phyloP scores from a whole-genome alignment of 257 asterid genomes.

The Avicennia marina region DNA sequence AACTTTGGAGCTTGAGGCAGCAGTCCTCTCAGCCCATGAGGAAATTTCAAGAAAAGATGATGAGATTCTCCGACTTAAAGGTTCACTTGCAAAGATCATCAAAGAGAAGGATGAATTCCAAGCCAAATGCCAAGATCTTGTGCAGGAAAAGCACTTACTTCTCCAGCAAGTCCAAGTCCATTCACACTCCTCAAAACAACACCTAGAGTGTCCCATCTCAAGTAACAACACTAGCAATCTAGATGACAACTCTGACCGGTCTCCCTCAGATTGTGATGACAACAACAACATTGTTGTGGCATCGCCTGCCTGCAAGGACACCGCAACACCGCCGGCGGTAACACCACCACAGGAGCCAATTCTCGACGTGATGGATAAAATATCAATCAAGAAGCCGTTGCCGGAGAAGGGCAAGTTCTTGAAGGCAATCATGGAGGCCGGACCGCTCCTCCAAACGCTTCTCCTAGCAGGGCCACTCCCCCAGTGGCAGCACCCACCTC shows the following conservation, averaged over 20 bases:
- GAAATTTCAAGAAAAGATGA: conserved; percentile 84
- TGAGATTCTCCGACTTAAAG: conserved; percentile 67
- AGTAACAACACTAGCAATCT: neutral
- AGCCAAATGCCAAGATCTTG: conserved; percentile 40
- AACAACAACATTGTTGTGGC: neutral
- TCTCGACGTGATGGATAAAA: neutral
- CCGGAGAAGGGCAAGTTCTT: conserved; percentile 84
- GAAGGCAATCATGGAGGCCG: conserved; percentile 89
- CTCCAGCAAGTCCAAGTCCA: conserved; percentile 11
- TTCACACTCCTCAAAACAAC: conserved; percentile 20
- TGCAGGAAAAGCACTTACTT: conserved; percentile 29
- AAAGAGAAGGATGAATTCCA: conserved; percentile 70
- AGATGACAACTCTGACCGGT: neutral
- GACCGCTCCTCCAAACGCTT: conserved; percentile 87
- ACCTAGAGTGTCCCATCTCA: neutral
- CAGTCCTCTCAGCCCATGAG: conserved; percentile 60
- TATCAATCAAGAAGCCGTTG: conserved; percentile 31
- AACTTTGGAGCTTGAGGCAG: conserved; percentile 68
- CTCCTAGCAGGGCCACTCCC: conserved; percentile 95
- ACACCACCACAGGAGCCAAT: neutral
- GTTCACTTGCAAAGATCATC: conserved; percentile 39
- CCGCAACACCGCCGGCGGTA: neutral
- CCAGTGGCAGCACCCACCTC: conserved; percentile 98
- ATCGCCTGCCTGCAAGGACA: neutral
- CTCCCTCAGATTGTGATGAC: too few species aligned